These are phyloP conservation scores for Exserohilum turcica DNA, from an alignment of 2,329 filamentous ascomycete species.

Conservation along the genomic window DNA sequence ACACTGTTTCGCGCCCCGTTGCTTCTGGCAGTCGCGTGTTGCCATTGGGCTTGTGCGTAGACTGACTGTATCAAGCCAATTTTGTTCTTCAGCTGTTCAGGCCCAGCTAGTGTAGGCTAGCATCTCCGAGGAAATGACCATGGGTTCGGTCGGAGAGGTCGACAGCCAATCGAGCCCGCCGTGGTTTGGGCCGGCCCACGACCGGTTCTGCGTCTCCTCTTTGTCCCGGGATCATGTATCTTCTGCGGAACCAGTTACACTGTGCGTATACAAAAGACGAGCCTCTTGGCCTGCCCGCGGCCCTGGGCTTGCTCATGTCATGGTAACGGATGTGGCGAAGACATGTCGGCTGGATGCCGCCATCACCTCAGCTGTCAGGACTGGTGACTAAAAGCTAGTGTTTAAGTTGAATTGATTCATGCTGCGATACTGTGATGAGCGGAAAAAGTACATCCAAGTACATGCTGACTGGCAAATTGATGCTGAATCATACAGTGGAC, in stretches of 20 bases:
- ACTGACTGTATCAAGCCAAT: background rate
- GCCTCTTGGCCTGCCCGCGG: conserved; percentile 24
- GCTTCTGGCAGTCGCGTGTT: conserved; percentile 1
- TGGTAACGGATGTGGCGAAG: no score
- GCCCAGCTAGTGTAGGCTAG: background rate
- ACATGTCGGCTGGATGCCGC: background rate
- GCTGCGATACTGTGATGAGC: background rate
- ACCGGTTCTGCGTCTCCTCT: conserved; percentile 18
- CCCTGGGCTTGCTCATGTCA: conserved; percentile 13
- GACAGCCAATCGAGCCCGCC: conserved; percentile 4
- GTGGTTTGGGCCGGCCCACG: conserved; percentile 4
- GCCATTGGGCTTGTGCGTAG: background rate
- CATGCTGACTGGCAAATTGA: background rate
- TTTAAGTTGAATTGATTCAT: no score
- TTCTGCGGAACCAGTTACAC: conserved; percentile 32
- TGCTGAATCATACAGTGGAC: background rate
- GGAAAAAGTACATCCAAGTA: background rate
- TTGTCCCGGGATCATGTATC: conserved; percentile 19
- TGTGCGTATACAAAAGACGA: conserved; percentile 23
- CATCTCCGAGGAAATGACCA: conserved; percentile 3
- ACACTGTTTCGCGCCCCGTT: background rate
- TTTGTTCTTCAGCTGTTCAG: background rate
- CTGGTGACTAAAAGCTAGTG: no score
- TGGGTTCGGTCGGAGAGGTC: background rate
- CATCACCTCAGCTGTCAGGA: no score